phyloP scores from a whole-genome alignment of 768 basidiomycete species.

The Tricholomella constricta region DNA sequence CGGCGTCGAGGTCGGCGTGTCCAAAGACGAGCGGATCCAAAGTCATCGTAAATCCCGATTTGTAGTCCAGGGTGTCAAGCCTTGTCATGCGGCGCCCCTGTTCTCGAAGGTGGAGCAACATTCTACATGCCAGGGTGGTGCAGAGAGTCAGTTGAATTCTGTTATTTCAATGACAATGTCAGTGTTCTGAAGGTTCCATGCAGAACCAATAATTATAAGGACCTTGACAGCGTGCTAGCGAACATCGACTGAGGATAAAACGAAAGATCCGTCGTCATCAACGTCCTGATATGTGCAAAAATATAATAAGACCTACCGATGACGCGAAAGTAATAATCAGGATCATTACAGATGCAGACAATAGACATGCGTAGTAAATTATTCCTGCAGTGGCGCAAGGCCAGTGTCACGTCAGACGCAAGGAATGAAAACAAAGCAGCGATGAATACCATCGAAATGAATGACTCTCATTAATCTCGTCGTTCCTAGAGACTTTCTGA shows the following conservation, averaged over 20 bases:
- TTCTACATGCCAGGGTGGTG: constrained; percentile 1
- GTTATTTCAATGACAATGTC: neutral
- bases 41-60: neutral
- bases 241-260: neutral
- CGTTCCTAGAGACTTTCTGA: neutral
- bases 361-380: neutral
- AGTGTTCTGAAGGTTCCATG: neutral
- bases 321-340: constrained; percentile 1
- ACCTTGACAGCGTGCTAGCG: constrained; percentile 6
- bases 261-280: neutral
- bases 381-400: neutral
- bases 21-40: constrained; percentile 3
- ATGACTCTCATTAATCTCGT: neutral
- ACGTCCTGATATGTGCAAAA: neutral
- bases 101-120: constrained; percentile 5
- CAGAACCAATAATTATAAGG: neutral
- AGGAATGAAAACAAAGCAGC: neutral
- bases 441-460: neutral
- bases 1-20: neutral
- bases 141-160: constrained; percentile 1
- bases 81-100: neutral
- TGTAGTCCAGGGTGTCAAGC: neutral
- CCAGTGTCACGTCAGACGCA: neutral
- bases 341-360: constrained; percentile 5
- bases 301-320: neutral